Conservation (phyloP, 106 monocot species). For the Allium cepa region DNA sequence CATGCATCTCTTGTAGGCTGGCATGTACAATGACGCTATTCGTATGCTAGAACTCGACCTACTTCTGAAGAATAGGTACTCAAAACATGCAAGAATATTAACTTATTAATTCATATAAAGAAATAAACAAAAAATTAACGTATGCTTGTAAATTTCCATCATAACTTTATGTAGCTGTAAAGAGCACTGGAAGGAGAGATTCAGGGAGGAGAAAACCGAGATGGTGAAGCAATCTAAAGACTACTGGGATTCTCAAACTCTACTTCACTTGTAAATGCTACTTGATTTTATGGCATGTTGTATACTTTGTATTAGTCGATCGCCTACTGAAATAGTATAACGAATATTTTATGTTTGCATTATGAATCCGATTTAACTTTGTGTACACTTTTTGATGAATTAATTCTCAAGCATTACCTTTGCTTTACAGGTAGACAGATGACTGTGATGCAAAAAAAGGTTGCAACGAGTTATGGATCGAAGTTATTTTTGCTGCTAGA, state of each 20-base stretch:
- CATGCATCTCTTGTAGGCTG: slow-evolving; percentile 25
- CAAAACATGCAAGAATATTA: not conserved
- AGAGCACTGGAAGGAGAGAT: slow-evolving; percentile 64
- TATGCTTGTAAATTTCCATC: not conserved
- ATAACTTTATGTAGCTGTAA: slow-evolving; percentile 8
- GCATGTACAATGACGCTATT: slow-evolving; percentile 35
- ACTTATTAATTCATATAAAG: not conserved
- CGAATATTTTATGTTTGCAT: too few relatives aligned
- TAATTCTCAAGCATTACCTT: too few relatives aligned
- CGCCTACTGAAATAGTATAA: too few relatives aligned
- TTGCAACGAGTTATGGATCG: too few relatives aligned
- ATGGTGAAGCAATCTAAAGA: slow-evolving; percentile 66
- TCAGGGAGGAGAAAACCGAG: slow-evolving; percentile 33
- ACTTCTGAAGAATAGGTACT: slow-evolving; percentile 57
- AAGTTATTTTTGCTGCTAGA: too few relatives aligned
- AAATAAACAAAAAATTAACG: not conserved
- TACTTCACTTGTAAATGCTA: too few relatives aligned
- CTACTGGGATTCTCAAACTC: slow-evolving; percentile 61
- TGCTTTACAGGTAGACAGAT: too few relatives aligned
- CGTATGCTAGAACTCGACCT: slow-evolving; percentile 61
- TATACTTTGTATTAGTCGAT: too few relatives aligned
- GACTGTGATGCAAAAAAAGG: too few relatives aligned
- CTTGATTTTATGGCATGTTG: too few relatives aligned
- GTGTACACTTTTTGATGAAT: too few relatives aligned
- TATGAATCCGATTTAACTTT: too few relatives aligned